These are phyloP conservation scores for Coemansia aciculifera DNA, from an alignment of 192 early-diverging fungal genomes.

Conservation along the genomic window DNA sequence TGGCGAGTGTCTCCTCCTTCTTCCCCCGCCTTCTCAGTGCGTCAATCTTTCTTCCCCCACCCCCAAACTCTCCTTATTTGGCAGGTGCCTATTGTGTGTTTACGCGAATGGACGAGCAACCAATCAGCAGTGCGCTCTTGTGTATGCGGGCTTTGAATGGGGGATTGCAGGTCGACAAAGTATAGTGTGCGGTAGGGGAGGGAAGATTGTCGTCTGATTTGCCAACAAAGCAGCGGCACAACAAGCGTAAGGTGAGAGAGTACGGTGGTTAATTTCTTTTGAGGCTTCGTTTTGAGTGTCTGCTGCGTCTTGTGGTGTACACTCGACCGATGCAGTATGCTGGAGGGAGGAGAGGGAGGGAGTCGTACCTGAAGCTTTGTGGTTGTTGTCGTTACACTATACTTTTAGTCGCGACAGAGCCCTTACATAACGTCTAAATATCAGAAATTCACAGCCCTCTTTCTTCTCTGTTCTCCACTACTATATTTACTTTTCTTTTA, in stretches of 20 bases:
- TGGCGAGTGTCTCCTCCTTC: neutral
- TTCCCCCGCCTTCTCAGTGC: constrained; percentile 3
- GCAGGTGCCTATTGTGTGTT: constrained; percentile 6
- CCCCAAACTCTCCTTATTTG: neutral
- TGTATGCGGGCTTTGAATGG: constrained; percentile 16
- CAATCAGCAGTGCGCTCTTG: constrained; percentile 5
- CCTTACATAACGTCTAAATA: constrained; percentile 19
- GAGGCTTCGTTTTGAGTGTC: neutral
- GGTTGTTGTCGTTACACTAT: constrained; percentile 14
- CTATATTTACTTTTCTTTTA: neutral
- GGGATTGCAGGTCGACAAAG: constrained; percentile 2
- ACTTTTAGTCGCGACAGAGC: constrained; percentile 15
- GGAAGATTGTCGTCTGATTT: constrained; percentile 31
- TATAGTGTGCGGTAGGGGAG: constrained; percentile 4
- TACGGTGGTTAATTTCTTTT: neutral
- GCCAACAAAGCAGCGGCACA: neutral
- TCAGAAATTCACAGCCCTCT: neutral
- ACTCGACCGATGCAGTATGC: constrained; percentile 2
- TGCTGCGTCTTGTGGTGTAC: neutral
- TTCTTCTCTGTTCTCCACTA: constrained; percentile 7
- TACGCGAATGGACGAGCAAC: neutral
- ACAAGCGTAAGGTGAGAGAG: neutral
- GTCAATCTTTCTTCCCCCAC: neutral
- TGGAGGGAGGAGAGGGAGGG: constrained; percentile 2
- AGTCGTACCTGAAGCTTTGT: neutral